Evolutionary conservation across 257 asterid genomes (phyloP), one percentile per base, ranked within the genome.

Genomic region (Linaria vulgaris): DNA sequence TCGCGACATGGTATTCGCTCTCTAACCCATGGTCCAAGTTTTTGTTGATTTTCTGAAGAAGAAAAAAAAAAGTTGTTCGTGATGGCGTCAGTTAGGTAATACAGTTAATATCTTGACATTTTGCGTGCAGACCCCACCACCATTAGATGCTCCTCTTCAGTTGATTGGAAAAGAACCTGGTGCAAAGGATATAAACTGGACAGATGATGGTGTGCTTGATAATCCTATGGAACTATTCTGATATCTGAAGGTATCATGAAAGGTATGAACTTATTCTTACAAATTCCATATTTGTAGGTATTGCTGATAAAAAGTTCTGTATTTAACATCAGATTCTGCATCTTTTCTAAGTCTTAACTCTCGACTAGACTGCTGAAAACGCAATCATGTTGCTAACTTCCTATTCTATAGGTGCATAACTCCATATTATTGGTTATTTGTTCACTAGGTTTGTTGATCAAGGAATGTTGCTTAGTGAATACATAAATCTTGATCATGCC

Each of bases 61-160:
- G n/a, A n/a, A n/a, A n/a, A n/a, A n/a, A 14, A 8, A 11, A 17
- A 30, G 14, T n/a, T 55, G 50, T 3, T 3, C 13, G 21, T 57
- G 49, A 56, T 27, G 12, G 19, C 15, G 19, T 57, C 47, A 37
- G 30, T 17, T 14, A 54, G 24, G 56, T 1, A 1, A 59, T 22
- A 51, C 19, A 38, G 13, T 20, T 17, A 57, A 38, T 12, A 49
- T 37, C 12, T 41, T 47, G 41, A 46, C 34, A 56, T 55, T 75
- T 56, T 73, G 24, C 31, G 14, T 49, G 72, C 90, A 92, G 99
- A 82, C 63, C 69, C 97, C 99, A 3, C 99, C 99, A 45, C 85
- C 87, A 12, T 61, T 92, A 58, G 97, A 89, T 1, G 84, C 70
- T 6, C 96, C 99, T 39, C 88, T 87, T 59, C 65, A 75, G 61